phyloP scores from a whole-genome alignment of 768 basidiomycete species.

The Calocybe indica region DNA sequence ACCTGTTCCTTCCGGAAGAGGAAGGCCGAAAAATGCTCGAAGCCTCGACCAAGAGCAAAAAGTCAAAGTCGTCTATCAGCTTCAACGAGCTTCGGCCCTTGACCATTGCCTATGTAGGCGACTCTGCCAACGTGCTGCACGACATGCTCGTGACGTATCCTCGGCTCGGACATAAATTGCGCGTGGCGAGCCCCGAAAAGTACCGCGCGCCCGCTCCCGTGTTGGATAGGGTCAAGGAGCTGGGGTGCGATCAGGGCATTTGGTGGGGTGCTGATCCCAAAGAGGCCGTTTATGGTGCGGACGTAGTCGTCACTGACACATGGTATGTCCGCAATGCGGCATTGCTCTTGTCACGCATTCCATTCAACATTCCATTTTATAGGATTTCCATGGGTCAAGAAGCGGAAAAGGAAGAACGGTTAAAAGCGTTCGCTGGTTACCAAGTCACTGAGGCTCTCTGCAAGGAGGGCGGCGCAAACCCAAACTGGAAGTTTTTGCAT shows the following conservation, averaged over 20 bases:
- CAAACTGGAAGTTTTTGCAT: conserved; percentile 92
- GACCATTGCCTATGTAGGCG: conserved; percentile 91
- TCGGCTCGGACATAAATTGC: conserved; percentile 80
- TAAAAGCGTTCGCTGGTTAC: conserved; percentile 86
- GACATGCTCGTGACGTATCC: conserved; percentile 97
- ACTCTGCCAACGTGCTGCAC: conserved; percentile 91
- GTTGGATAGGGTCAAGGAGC: conserved; percentile 74
- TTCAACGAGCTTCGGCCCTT: conserved; percentile 64
- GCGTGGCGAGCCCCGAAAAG: conserved; percentile 74
- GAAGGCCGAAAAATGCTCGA: not conserved
- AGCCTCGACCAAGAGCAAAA: conserved; percentile 4
- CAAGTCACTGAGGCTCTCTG: conserved; percentile 92
- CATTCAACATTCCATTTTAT: not conserved
- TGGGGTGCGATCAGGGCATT: conserved; percentile 68
- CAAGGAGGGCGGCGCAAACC: conserved; percentile 71
- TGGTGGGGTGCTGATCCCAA: conserved; percentile 73
- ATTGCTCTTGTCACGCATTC: not conserved
- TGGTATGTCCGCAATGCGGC: conserved; percentile 49
- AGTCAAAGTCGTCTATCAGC: conserved; percentile 22
- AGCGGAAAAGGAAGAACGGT: conserved; percentile 81
- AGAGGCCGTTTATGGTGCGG: conserved; percentile 85
- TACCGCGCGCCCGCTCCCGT: conserved; percentile 72
- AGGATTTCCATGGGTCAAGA: conserved; percentile 99
- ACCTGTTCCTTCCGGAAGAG: conserved; percentile 35
- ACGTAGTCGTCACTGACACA: conserved; percentile 96